Conservation (phyloP, 2,329 filamentous ascomycete species). For the Pseudophaeomoniella oleicola region DNA sequence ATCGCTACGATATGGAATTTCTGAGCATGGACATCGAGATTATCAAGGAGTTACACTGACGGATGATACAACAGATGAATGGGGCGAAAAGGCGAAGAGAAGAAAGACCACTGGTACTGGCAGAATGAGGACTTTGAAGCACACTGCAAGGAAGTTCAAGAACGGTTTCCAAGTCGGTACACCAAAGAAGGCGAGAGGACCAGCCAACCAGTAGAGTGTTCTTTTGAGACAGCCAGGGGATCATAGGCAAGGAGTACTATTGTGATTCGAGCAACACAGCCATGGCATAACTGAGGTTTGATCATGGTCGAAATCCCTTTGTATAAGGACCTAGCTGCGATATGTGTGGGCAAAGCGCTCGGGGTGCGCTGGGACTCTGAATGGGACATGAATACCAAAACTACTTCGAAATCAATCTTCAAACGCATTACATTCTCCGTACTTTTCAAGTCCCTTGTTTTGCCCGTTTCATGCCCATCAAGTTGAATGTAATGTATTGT, state of each 20-base stretch:
- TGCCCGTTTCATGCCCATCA: too few relatives aligned
- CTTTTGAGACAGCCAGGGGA: background rate
- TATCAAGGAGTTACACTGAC: slow-evolving; percentile 12
- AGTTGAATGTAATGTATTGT: too few relatives aligned
- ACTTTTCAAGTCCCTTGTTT: too few relatives aligned
- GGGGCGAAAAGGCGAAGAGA: slow-evolving; percentile 99
- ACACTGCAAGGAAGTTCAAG: slow-evolving; percentile 82
- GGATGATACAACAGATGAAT: slow-evolving; percentile 61
- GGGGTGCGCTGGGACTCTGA: background rate
- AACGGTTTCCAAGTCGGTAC: slow-evolving; percentile 92
- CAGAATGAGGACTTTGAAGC: slow-evolving; percentile 90
- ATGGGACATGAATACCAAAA: background rate
- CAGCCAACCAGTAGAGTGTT: slow-evolving; percentile 26
- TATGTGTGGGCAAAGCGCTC: background rate
- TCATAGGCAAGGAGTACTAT: background rate
- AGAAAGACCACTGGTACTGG: slow-evolving; percentile 98
- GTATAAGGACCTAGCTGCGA: background rate
- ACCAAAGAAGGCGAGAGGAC: slow-evolving; percentile 70
- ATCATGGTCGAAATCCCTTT: background rate
- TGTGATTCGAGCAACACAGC: background rate
- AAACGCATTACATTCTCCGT: too few relatives aligned
- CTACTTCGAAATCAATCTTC: slow-evolving; percentile 2
- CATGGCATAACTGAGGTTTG: background rate
- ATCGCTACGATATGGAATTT: slow-evolving; percentile 4
- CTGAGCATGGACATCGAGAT: background rate